phyloP scores from a whole-genome alignment of 495 filamentous ascomycete species.

The Hyaloscypha bicolor region DNA sequence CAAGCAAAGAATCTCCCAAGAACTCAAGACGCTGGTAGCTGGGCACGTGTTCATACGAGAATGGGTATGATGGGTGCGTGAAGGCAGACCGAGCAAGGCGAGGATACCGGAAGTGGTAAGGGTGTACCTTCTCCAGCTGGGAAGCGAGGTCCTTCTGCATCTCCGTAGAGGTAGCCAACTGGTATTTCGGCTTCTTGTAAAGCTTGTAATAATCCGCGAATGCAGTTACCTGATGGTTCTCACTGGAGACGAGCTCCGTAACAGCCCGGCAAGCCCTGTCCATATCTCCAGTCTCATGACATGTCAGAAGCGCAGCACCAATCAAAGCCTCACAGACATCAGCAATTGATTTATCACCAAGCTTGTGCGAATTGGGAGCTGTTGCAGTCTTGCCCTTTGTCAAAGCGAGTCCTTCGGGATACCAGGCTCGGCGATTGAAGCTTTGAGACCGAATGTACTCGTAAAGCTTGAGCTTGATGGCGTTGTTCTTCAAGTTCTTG shows the following conservation, averaged over 20 bases:
- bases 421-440: constrained; percentile 81
- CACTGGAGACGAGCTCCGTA: constrained; percentile 67
- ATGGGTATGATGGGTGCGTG: constrained; percentile 80
- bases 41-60: constrained; percentile 73
- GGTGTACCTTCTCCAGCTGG: constrained; percentile 65
- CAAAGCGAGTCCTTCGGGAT: constrained; percentile 69
- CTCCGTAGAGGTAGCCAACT: constrained; percentile 56
- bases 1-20: constrained; percentile 85
- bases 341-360: constrained; percentile 92
- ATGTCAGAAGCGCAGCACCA: constrained; percentile 78
- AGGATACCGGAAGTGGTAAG: constrained; percentile 82
- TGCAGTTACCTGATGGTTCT: constrained; percentile 64
- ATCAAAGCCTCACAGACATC: constrained; percentile 97
- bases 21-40: constrained; percentile 94
- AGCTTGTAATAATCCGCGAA: constrained; percentile 73
- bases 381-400: constrained; percentile 52
- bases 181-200: constrained; percentile 76
- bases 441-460: constrained; percentile 80
- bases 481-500: constrained; percentile 79
- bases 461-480: constrained; percentile 66
- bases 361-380: constrained; percentile 54
- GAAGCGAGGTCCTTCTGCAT: constrained; percentile 67
- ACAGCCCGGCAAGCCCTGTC: constrained; percentile 86
- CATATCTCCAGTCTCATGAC: constrained; percentile 58
- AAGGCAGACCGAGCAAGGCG: constrained; percentile 82